Evolutionary conservation across 2,329 filamentous ascomycete species (phyloP).

Genomic region (Rhynchosporium secalis): DNA sequence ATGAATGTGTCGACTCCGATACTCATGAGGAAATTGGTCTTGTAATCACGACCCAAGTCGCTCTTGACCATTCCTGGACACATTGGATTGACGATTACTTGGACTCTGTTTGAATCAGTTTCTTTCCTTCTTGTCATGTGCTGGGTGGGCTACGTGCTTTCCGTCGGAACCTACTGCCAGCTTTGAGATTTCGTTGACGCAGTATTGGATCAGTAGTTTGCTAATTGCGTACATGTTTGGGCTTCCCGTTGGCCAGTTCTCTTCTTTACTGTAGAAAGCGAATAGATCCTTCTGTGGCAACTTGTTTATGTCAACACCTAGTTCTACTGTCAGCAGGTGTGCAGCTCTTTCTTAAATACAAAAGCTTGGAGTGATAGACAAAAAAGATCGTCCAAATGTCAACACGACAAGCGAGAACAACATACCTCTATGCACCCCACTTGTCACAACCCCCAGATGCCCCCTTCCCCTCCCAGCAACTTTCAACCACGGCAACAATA

Average conservation of each 20-base stretch:
- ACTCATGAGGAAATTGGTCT: conserved; percentile 24
- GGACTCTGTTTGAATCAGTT: conserved; percentile 13
- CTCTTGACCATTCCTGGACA: conserved; percentile 34
- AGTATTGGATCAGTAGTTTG: conserved; percentile 36
- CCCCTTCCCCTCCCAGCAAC: conserved; percentile 38
- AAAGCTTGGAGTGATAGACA: background rate
- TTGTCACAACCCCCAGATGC: conserved; percentile 34
- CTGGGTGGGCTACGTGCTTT: conserved; percentile 20
- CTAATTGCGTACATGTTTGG: conserved; percentile 30
- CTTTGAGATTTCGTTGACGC: conserved; percentile 33
- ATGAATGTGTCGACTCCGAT: conserved; percentile 24
- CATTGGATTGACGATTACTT: conserved; percentile 33
- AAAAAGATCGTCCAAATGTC: background rate
- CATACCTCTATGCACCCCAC: conserved; percentile 26
- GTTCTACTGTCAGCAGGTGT: background rate
- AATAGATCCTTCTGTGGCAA: conserved; percentile 33
- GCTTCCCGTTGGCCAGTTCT: conserved; percentile 26
- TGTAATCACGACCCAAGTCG: conserved; percentile 31
- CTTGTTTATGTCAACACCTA: conserved; percentile 19
- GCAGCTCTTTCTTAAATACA: background rate
- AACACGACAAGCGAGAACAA: background rate
- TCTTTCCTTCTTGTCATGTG: background rate
- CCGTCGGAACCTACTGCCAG: conserved; percentile 26
- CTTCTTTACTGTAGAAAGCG: conserved; percentile 25
- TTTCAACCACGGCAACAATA: conserved; percentile 51